These are phyloP conservation scores for Pyrrhoderma noxium DNA, from an alignment of 1,284 basidiomycete species.

Conservation along the genomic window DNA sequence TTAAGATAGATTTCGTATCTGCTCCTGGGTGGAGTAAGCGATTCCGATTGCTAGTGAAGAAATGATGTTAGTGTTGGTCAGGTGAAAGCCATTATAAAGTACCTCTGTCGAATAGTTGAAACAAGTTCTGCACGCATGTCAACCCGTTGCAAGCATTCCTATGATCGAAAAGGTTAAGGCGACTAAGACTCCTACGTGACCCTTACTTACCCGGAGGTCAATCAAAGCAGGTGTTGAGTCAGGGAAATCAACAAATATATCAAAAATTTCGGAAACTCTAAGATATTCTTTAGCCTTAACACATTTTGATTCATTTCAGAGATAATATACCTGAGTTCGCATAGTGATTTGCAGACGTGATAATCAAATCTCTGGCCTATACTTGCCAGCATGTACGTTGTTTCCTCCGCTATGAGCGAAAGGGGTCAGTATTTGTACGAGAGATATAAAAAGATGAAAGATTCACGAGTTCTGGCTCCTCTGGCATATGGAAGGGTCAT, in stretches of 20 bases:
- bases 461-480: slow-evolving; percentile 49
- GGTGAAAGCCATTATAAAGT: slow-evolving; percentile 22
- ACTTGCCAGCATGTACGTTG: slow-evolving; percentile 63
- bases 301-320: slow-evolving; percentile 18
- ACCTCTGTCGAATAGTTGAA: slow-evolving; percentile 64
- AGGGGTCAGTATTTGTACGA: slow-evolving; percentile 3
- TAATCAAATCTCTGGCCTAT: slow-evolving; percentile 87
- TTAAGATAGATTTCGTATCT: slow-evolving; percentile 87
- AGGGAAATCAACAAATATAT: slow-evolving; percentile 92
- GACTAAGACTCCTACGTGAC: slow-evolving; percentile 1
- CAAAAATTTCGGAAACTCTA: slow-evolving; percentile 86
- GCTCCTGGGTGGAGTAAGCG: slow-evolving; percentile 94
- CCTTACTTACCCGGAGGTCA: slow-evolving; percentile 67
- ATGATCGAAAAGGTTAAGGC: background rate
- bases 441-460: background rate
- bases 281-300: background rate
- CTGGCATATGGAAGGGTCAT: slow-evolving; percentile 73
- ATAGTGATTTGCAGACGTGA: slow-evolving; percentile 83
- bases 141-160: slow-evolving; percentile 75
- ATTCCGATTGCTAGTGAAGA: slow-evolving; percentile 59
- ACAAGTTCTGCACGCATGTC: slow-evolving; percentile 72
- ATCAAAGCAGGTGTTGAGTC: slow-evolving; percentile 82
- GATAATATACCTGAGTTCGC: slow-evolving; percentile 61
- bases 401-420: slow-evolving; percentile 52
- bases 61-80: background rate